A percentile compares a stretch with the other conserved stretches of the same genome.
Evolutionary conservation across 1,284 basidiomycete genomes (phyloP).

Genomic region (Malassezia vespertilionis): DNA sequence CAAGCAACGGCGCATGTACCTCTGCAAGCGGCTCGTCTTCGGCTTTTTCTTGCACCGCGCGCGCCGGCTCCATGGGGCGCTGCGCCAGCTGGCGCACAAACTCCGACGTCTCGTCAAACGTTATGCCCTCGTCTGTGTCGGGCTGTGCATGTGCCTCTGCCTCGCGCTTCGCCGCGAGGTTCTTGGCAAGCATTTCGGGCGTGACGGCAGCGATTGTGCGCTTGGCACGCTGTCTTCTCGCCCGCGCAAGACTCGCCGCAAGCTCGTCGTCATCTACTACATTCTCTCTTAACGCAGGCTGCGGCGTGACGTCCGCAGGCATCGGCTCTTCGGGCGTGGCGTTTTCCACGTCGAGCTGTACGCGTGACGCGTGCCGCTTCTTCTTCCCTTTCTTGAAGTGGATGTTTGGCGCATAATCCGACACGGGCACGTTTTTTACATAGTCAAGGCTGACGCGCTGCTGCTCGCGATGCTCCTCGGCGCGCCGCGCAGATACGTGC

Average conservation of each 20-base stretch:
- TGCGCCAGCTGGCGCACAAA: slow-evolving; percentile 80
- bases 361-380: slow-evolving; percentile 51
- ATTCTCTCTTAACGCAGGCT: slow-evolving; percentile 47
- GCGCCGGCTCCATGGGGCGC: slow-evolving; percentile 49
- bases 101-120: slow-evolving; percentile 92
- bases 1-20: slow-evolving; percentile 3
- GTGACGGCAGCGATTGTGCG: slow-evolving; percentile 62
- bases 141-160: slow-evolving; percentile 54
- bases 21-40: neutral
- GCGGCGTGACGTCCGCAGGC: slow-evolving; percentile 57
- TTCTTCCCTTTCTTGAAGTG: slow-evolving; percentile 85
- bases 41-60: neutral
- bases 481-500: slow-evolving; percentile 53
- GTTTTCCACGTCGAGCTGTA: slow-evolving; percentile 59
- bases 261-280: slow-evolving; percentile 98
- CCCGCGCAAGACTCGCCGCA: slow-evolving; percentile 77
- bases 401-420: slow-evolving; percentile 81
- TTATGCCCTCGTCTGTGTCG: slow-evolving; percentile 51
- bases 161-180: slow-evolving; percentile 56
- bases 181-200: slow-evolving; percentile 71
- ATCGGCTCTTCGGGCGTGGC: slow-evolving; percentile 46
- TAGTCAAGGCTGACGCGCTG: slow-evolving; percentile 75
- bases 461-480: slow-evolving; percentile 49
- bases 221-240: slow-evolving; percentile 68
- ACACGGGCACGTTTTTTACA: slow-evolving; percentile 64